These are phyloP conservation scores for Scedosporium boydii DNA, from an alignment of 2,329 filamentous ascomycete genomes.

Conservation along the genomic window DNA sequence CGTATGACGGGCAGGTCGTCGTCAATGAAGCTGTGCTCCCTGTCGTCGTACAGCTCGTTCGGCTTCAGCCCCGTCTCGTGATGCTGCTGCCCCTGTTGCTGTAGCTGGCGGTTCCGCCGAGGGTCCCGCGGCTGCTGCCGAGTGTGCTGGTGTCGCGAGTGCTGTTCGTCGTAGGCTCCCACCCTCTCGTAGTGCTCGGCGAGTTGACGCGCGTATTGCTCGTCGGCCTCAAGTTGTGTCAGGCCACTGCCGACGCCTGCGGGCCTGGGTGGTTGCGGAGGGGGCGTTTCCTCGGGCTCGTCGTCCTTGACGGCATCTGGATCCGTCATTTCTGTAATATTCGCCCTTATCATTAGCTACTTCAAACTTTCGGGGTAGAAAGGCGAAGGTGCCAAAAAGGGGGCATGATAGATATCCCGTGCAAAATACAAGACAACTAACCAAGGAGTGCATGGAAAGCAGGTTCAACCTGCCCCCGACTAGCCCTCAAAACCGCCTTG, in stretches of 20 bases:
- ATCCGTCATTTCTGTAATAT: slow-evolving; percentile 60
- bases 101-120: slow-evolving; percentile 27
- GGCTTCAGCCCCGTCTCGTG: slow-evolving; percentile 40
- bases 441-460: slow-evolving; percentile 92
- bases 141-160: slow-evolving; percentile 31
- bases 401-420: too few relatives aligned
- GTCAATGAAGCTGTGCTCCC: slow-evolving; percentile 86
- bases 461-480: slow-evolving; percentile 77
- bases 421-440: slow-evolving; percentile 26
- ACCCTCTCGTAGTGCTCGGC: slow-evolving; percentile 77
- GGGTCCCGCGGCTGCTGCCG: slow-evolving; percentile 22
- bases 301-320: slow-evolving; percentile 55
- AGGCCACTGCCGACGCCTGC: slow-evolving; percentile 48
- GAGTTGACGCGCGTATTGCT: slow-evolving; percentile 83
- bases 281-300: slow-evolving; percentile 51
- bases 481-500: slow-evolving; percentile 80
- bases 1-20: slow-evolving; percentile 90
- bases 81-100: slow-evolving; percentile 26
- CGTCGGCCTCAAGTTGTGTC: slow-evolving; percentile 82
- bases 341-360: background rate
- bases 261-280: slow-evolving; percentile 73
- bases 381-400: too few relatives aligned
- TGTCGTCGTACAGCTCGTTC: slow-evolving; percentile 50
- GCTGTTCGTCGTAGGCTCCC: slow-evolving; percentile 47
- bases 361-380: too few relatives aligned